phyloP scores from a whole-genome alignment of 2,329 filamentous ascomycete genomes.

The Diaporthe sp. region DNA sequence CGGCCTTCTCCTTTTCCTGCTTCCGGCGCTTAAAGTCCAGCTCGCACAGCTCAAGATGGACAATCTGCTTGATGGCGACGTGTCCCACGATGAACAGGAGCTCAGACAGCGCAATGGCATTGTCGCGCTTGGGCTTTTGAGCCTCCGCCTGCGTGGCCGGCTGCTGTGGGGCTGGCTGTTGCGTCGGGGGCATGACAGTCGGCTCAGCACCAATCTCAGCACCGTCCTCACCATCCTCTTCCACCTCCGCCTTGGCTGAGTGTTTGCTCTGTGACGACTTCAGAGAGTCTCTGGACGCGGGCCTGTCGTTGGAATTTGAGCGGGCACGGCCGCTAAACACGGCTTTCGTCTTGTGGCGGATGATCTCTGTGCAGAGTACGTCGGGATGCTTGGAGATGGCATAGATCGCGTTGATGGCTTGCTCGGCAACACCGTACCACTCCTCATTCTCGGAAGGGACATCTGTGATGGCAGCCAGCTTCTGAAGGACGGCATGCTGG shows the following conservation, averaged over 20 bases:
- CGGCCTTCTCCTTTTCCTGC: slow-evolving; percentile 82
- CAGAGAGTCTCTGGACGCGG: slow-evolving; percentile 38
- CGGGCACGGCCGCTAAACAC: slow-evolving; percentile 72
- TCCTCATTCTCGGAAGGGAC: slow-evolving; percentile 91
- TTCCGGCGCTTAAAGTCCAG: slow-evolving; percentile 98
- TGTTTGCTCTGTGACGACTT: slow-evolving; percentile 40
- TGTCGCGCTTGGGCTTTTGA: slow-evolving; percentile 65
- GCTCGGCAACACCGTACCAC: slow-evolving; percentile 95
- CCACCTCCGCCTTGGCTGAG: slow-evolving; percentile 45
- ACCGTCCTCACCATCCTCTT: slow-evolving; percentile 29
- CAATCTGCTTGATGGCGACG: slow-evolving; percentile 98
- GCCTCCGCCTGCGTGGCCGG: not conserved
- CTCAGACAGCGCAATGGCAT: slow-evolving; percentile 84
- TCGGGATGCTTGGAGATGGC: slow-evolving; percentile 94
- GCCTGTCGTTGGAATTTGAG: slow-evolving; percentile 48
- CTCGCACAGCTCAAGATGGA: slow-evolving; percentile 97
- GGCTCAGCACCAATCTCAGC: slow-evolving; percentile 38
- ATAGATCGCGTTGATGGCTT: slow-evolving; percentile 96
- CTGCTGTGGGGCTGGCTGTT: slow-evolving; percentile 17
- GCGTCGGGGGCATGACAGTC: slow-evolving; percentile 31
- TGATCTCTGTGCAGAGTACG: slow-evolving; percentile 88
- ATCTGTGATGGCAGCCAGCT: slow-evolving; percentile 86
- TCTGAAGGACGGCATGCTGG: slow-evolving; percentile 86
- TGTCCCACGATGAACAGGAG: slow-evolving; percentile 95
- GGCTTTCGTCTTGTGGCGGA: slow-evolving; percentile 84